Evolutionary conservation across 805 yeast genomes (phyloP).

Genomic region (Vanderwaltozyma yarrowii): DNA sequence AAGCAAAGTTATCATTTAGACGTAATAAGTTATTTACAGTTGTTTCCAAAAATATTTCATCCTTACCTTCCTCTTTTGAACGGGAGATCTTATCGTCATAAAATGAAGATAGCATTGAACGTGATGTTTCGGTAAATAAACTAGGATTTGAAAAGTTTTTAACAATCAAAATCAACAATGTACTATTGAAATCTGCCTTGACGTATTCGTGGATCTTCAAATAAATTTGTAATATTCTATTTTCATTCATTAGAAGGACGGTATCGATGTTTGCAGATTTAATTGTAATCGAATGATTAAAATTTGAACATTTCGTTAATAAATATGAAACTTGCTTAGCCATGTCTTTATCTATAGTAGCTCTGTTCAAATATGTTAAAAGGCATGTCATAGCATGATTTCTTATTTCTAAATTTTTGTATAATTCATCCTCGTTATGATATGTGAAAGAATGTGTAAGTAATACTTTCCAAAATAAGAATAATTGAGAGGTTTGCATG

Average conservation of each 20-base stretch:
- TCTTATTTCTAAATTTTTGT: slow-evolving; percentile 40
- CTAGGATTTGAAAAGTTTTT: slow-evolving; percentile 39
- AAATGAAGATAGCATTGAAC: slow-evolving; percentile 1
- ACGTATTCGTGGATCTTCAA: slow-evolving; percentile 27
- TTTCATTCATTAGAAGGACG: slow-evolving; percentile 30
- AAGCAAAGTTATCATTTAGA: slow-evolving; percentile 35
- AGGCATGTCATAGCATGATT: slow-evolving; percentile 51
- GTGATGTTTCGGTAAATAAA: slow-evolving; percentile 15
- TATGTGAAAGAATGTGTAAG: slow-evolving; percentile 41
- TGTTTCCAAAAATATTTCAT: slow-evolving; percentile 10
- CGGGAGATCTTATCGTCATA: slow-evolving; percentile 13
- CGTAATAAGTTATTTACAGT: slow-evolving; percentile 17
- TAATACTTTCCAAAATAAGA: slow-evolving; percentile 54
- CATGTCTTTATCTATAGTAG: slow-evolving; percentile 33
- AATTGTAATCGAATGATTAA: slow-evolving; percentile 23
- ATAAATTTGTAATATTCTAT: slow-evolving; percentile 38
- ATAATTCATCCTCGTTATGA: slow-evolving; percentile 27
- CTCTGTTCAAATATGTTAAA: slow-evolving; percentile 38
- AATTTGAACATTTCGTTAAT: slow-evolving; percentile 34
- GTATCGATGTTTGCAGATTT: slow-evolving; percentile 23
- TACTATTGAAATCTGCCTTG: slow-evolving; percentile 32
- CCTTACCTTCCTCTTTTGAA: slow-evolving; percentile 8
- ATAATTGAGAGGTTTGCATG: slow-evolving; percentile 47
- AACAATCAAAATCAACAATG: slow-evolving; percentile 31
- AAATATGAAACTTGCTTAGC: slow-evolving; percentile 38